Conservation (phyloP, 768 basidiomycete species). For the Russula earlei region DNA sequence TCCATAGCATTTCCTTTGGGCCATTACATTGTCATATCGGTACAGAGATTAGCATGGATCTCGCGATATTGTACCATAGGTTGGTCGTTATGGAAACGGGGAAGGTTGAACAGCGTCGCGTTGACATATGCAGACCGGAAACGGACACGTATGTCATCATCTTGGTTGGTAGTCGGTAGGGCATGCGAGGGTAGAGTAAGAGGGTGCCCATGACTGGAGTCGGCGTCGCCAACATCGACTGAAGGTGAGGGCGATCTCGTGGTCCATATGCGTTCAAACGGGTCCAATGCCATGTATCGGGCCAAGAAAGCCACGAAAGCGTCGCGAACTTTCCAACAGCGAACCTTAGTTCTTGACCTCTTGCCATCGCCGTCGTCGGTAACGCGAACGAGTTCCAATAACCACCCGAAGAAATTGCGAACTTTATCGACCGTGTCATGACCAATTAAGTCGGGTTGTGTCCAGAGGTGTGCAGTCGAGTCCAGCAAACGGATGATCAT, state of each 20-base stretch:
- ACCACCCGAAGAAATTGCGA: conserved; percentile 43
- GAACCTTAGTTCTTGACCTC: conserved; percentile 29
- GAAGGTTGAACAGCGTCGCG: conserved; percentile 46
- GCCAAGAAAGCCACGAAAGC: conserved; percentile 55
- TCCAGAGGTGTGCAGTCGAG: conserved; percentile 56
- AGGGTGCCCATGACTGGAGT: not conserved
- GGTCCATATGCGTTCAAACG: conserved; percentile 41
- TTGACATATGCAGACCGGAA: conserved; percentile 61
- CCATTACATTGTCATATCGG: conserved; percentile 43
- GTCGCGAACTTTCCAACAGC: conserved; percentile 64
- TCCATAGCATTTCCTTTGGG: not conserved
- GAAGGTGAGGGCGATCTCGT: not conserved
- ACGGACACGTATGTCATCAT: conserved; percentile 77
- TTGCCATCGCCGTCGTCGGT: conserved; percentile 4
- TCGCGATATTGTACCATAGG: conserved; percentile 36
- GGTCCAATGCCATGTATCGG: conserved; percentile 51
- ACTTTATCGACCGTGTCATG: conserved; percentile 34
- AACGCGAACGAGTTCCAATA: conserved; percentile 34
- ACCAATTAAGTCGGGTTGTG: conserved; percentile 23
- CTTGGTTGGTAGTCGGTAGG: conserved; percentile 46
- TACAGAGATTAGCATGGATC: conserved; percentile 38
- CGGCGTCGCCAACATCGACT: not conserved
- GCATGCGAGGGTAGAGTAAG: conserved; percentile 31
- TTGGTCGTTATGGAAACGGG: conserved; percentile 29
- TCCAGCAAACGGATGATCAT: conserved; percentile 53